These are phyloP conservation scores for Cyclotella kingstonii DNA, from an alignment of 108 stramenopile genomes.

Conservation along the genomic window DNA sequence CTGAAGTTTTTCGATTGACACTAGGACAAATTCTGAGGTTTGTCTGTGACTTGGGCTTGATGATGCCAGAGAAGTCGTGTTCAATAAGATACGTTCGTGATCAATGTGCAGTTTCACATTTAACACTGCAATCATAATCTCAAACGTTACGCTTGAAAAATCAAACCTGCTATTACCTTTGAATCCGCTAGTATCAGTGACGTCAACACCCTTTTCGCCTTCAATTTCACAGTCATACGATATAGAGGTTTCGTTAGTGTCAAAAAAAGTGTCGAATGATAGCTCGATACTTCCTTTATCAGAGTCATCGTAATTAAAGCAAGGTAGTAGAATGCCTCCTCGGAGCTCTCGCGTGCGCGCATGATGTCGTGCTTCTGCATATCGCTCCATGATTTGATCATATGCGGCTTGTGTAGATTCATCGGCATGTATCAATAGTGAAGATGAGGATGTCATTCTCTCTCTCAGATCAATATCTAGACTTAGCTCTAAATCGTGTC, in stretches of 20 bases:
- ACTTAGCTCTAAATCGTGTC: background rate
- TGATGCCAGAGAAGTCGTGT: too few species aligned
- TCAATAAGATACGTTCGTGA: too few species aligned
- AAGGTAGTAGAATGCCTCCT: constrained; percentile 71
- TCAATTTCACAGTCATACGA: constrained; percentile 51
- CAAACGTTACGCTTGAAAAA: too few species aligned
- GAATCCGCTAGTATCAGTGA: background rate
- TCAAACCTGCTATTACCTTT: too few species aligned
- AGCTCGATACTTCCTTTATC: constrained; percentile 27
- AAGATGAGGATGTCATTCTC: background rate
- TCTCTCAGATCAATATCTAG: constrained; percentile 11
- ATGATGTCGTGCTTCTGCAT: constrained; percentile 61
- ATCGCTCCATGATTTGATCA: constrained; percentile 74
- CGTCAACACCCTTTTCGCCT: constrained; percentile 24
- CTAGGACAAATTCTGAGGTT: constrained; percentile 53
- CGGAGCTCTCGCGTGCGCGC: constrained; percentile 63
- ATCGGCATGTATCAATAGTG: constrained; percentile 24
- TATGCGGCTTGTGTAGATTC: constrained; percentile 56
- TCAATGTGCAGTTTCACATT: constrained; percentile 56
- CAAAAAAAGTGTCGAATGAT: constrained; percentile 83
- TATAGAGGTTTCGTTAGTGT: constrained; percentile 77
- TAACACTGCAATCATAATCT: constrained; percentile 43
- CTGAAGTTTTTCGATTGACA: constrained; percentile 55
- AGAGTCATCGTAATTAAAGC: constrained; percentile 49
- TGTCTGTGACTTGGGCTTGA: background rate